These are phyloP conservation scores for Picea abies DNA, from an alignment of 83 land plant genomes.

Conservation along the genomic window DNA sequence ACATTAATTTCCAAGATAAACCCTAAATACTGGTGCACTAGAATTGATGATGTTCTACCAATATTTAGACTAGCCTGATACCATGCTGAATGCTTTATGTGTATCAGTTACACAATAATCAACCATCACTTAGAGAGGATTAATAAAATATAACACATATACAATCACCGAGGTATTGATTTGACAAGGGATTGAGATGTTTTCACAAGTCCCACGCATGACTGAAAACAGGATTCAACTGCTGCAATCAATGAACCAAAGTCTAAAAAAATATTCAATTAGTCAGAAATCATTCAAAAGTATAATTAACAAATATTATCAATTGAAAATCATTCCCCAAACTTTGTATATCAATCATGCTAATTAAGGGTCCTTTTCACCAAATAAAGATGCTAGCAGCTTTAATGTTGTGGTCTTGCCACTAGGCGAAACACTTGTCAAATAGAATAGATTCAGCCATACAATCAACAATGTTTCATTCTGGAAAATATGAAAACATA, in stretches of 20 bases:
- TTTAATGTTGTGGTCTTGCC: background rate
- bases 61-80: background rate
- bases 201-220: background rate
- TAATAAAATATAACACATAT: background rate
- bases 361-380: no score
- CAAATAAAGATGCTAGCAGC: background rate
- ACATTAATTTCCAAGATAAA: background rate
- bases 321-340: background rate
- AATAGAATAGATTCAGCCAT: background rate
- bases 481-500: background rate
- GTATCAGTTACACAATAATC: background rate
- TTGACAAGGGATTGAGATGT: background rate
- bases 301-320: background rate
- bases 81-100: background rate
- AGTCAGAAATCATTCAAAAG: background rate
- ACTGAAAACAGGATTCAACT: background rate
- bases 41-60: no score
- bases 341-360: background rate
- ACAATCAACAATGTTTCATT: background rate
- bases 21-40: background rate
- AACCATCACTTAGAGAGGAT: background rate
- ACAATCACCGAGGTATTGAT: background rate
- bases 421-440: background rate
- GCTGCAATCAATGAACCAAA: background rate
- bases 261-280: background rate